Conservation (phyloP, 2,329 filamentous ascomycete genomes). For the Didymella keratinophila region DNA sequence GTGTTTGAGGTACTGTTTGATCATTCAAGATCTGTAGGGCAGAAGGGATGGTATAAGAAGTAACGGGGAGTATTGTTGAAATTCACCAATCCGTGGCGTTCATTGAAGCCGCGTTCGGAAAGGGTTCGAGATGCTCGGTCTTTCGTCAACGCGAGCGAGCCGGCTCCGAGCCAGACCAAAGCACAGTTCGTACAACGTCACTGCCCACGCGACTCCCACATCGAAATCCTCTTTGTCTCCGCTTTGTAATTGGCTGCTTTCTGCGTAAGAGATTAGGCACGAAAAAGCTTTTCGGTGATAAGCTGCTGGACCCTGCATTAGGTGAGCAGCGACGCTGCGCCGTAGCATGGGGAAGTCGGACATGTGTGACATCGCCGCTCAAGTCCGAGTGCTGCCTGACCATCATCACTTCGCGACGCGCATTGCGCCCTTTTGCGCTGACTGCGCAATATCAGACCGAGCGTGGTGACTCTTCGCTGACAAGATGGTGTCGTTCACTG, state of each 20-base stretch:
- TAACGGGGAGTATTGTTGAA: neutral
- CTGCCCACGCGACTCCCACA: conserved; percentile 1
- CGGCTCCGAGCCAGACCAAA: conserved; percentile 8
- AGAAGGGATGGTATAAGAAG: conserved; percentile 5
- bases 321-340: too few species aligned
- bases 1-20: neutral
- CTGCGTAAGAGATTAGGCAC: neutral
- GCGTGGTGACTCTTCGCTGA: neutral
- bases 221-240: neutral
- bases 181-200: conserved; percentile 14
- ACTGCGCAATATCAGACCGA: neutral
- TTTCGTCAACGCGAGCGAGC: conserved; percentile 12
- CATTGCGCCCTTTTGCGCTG: neutral
- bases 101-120: conserved; percentile 6
- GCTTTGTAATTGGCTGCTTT: neutral
- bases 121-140: conserved; percentile 16
- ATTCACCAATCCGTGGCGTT: conserved; percentile 1
- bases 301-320: neutral
- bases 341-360: conserved; percentile 13
- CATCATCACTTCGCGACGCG: neutral
- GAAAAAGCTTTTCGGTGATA: conserved; percentile 12
- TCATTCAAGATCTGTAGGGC: neutral
- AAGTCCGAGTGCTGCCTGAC: conserved; percentile 11
- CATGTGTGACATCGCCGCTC: conserved; percentile 11
- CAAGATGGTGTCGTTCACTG: neutral